Evolutionary conservation across 345 rosid species (phyloP), one percentile per base, ranked within the genome.

Genomic region (Pugionium cornutum): DNA sequence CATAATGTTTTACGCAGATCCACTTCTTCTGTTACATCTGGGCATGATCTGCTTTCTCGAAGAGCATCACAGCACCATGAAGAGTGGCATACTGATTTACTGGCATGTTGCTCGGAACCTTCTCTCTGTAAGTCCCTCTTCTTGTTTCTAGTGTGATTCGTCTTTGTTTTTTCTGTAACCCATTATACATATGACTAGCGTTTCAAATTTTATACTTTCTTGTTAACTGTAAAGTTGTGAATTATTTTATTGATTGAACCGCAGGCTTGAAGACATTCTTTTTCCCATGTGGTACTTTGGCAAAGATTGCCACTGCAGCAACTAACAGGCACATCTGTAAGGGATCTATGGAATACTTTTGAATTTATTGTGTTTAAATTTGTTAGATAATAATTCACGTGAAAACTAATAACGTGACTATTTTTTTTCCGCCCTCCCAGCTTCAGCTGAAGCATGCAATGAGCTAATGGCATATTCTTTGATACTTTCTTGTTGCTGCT

Each of bases 51-150:
- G 78, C 82, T 82, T 66, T 83, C 99, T 34, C 75, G 61, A 60
- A 84, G 72, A 75, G 84, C 82, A 49, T 72, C 76, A 60, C 70
- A 41, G n/a, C 63, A 82, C 62, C 89, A 80, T 30, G 97, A 94
- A 58, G 92, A 84, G 41, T 94, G 99, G 99, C 91, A 90, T 34
- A 79, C 89, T 32, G 99, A 94, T 76, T 81, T 94, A 73, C 96
- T 94, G 34, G 99, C 87, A 65, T 94, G 99, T 75, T 94, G 95
- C 79, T 84, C 89, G 34, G 95, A 94, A 73, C 99, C 99, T 72
- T 84, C 67, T 68, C 81, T 94, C 4, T 94, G 99, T 94, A 87
- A 48, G 95, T 77, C 30, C 51, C 41, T 26, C 64, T 67, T 31
- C n/a, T 54, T 36, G 49, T 52, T 36, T 59, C 62, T 50, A 66